Evolutionary conservation across 129 eudicot species (phyloP), one percentile per base, ranked within the genome.

Genomic region (Flaveria sonorensis): DNA sequence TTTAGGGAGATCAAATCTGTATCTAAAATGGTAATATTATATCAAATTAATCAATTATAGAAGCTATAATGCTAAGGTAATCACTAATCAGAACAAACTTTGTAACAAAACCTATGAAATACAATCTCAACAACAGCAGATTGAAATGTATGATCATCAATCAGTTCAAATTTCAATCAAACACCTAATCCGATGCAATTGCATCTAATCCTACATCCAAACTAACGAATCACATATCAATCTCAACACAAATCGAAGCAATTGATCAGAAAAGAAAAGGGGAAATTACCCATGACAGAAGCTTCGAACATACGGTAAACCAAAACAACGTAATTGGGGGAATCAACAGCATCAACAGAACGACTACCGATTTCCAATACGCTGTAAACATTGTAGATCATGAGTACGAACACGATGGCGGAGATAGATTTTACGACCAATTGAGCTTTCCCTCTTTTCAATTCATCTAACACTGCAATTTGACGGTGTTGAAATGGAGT

Each of bases 401-500:
- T 69, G 9, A 86, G 30, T 21, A 77, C 64, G 24, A 86, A 67
- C 43, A 85, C 24, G n/a, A 86, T 84, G 13, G 72, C 73, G 12
- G 72, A 81, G 16, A 82, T 78, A 1, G 91, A 77, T 64, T 79
- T 82, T 0, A 81, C 81, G 10, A 69, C 62, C 15, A 87, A 69
- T 16, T 87, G 96, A 42, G 85, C 86, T 69, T 70, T 75, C 0
- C 85, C 80, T 55, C 80, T 77, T 76, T 90, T 88, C 57, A 79
- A 42, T 1, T 79, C 74, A 75, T 90, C 89, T 43, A 90, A 73
- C 3, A 46, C 26, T 79, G 70, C 21, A 8, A 90, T 51, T 20
- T 86, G 67, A 13, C 69, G 82, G 69, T 81, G 77, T 30, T 87
- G 79, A 23, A 86, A 50, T 18, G 86, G 89, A 36, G 86, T 84